Conservation (phyloP, 176 grass and related monocot species). For the Hordeum marinum region DNA sequence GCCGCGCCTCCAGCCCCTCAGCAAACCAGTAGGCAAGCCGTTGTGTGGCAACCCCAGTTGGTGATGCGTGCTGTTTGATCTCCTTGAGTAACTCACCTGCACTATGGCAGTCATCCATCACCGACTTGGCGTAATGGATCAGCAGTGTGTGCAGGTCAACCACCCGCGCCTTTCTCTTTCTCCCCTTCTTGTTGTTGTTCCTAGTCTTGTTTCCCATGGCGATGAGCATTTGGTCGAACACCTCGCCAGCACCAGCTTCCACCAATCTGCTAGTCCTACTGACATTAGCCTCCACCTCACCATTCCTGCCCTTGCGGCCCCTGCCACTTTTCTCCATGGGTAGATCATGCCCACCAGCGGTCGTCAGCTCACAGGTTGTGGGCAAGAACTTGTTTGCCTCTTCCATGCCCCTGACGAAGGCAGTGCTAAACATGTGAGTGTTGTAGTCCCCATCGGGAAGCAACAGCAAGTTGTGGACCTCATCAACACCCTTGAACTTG, state of each 20-base stretch:
- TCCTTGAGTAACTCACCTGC: conserved; percentile 40
- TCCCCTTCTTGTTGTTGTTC: conserved; percentile 6
- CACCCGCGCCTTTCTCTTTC: background rate
- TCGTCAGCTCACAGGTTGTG: background rate
- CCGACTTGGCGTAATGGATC: conserved; percentile 49
- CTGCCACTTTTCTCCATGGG: background rate
- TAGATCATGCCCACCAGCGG: background rate
- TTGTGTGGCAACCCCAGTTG: conserved; percentile 40
- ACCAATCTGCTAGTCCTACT: conserved; percentile 34
- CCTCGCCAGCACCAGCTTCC: conserved; percentile 27
- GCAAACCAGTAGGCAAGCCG: conserved; percentile 53
- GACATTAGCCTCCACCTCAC: conserved; percentile 18
- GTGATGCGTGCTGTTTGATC: conserved; percentile 37
- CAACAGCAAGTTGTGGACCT: background rate
- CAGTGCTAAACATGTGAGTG: background rate
- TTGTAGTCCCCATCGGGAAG: background rate
- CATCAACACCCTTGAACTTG: background rate
- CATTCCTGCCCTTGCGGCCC: conserved; percentile 32
- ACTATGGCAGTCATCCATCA: conserved; percentile 32
- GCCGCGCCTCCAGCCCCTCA: conserved; percentile 49
- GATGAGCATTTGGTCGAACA: conserved; percentile 33
- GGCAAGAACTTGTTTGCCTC: conserved; percentile 61
- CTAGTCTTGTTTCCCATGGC: background rate
- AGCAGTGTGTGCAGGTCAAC: conserved; percentile 52
- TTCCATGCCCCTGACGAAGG: conserved; percentile 41